A percentile compares a stretch with the other conserved stretches of the same genome.
phyloP scores from a whole-genome alignment of 2,329 filamentous ascomycete genomes.

The Apiospora arundinis region DNA sequence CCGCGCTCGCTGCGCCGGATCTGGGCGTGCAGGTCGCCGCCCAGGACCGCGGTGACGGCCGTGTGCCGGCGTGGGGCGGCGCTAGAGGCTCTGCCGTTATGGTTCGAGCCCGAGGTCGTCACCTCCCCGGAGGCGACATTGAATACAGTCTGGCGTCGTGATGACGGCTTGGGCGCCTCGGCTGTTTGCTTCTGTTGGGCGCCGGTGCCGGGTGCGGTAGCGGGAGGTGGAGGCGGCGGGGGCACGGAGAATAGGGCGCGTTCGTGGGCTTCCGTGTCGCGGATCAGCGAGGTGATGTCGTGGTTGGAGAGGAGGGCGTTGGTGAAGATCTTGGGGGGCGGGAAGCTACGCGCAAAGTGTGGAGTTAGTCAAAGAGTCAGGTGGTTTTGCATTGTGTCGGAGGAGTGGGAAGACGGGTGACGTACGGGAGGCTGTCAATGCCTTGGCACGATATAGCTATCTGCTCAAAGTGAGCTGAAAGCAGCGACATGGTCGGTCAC shows the following conservation, averaged over 20 bases:
- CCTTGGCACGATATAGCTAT: slow-evolving; percentile 78
- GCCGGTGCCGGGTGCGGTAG: slow-evolving; percentile 45
- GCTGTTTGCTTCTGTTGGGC: slow-evolving; percentile 37
- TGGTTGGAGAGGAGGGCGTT: slow-evolving; percentile 87
- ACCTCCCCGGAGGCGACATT: slow-evolving; percentile 69
- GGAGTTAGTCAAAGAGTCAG: slow-evolving; percentile 21
- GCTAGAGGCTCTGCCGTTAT: slow-evolving; percentile 47
- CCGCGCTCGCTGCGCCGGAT: slow-evolving; percentile 66
- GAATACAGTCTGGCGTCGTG: slow-evolving; percentile 68
- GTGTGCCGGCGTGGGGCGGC: slow-evolving; percentile 73
- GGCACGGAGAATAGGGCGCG: slow-evolving; percentile 94
- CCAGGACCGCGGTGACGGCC: slow-evolving; percentile 87
- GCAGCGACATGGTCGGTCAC: slow-evolving; percentile 65
- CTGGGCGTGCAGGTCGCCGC: slow-evolving; percentile 83
- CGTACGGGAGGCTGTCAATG: slow-evolving; percentile 77
- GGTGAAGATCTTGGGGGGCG: slow-evolving; percentile 91
- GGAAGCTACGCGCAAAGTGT: slow-evolving; percentile 66
- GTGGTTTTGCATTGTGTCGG: too few relatives aligned
- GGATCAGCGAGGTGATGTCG: slow-evolving; percentile 93
- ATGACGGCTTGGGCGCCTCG: slow-evolving; percentile 49
- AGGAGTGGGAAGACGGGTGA: slow-evolving; percentile 11
- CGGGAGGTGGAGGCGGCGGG: slow-evolving; percentile 61
- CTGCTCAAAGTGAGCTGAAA: slow-evolving; percentile 76
- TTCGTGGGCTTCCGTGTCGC: slow-evolving; percentile 94
- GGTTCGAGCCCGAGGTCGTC: slow-evolving; percentile 58